Percentiles rank a stretch among this genome's conserved stretches.
These are phyloP conservation scores for Stenocarpella maydis DNA, from an alignment of 2,329 filamentous ascomycete genomes.

Conservation along the genomic window DNA sequence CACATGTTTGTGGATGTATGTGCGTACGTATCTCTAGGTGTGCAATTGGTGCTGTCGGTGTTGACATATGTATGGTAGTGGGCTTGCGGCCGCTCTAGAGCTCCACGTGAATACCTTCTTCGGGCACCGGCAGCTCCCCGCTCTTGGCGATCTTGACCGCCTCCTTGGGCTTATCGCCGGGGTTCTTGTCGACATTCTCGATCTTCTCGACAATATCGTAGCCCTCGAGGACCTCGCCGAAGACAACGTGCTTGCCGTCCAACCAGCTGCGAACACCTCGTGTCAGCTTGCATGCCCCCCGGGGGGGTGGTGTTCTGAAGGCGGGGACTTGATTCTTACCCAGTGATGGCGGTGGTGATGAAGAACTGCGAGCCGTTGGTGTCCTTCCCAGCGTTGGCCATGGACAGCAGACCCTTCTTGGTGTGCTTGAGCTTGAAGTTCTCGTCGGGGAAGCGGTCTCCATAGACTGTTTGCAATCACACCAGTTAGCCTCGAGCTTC, in stretches of 20 bases:
- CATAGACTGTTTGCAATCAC: slow-evolving; percentile 68
- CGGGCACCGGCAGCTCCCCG: slow-evolving; percentile 82
- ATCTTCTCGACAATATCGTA: slow-evolving; percentile 83
- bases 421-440: slow-evolving; percentile 96
- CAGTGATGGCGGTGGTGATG: slow-evolving; percentile 84
- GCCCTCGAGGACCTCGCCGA: slow-evolving; percentile 88
- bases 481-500: background rate
- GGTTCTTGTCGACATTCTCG: slow-evolving; percentile 72
- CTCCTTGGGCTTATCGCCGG: slow-evolving; percentile 73
- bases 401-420: slow-evolving; percentile 84
- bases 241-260: slow-evolving; percentile 85
- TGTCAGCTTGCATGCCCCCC: slow-evolving; percentile 26
- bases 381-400: slow-evolving; percentile 86
- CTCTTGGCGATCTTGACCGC: slow-evolving; percentile 82
- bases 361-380: slow-evolving; percentile 93
- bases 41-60: slow-evolving; percentile 8
- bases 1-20: slow-evolving; percentile 30
- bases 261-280: slow-evolving; percentile 67
- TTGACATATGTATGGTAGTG: slow-evolving; percentile 45
- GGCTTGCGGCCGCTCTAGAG: slow-evolving; percentile 65
- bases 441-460: slow-evolving; percentile 84
- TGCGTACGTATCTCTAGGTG: slow-evolving; percentile 27
- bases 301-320: too few species aligned
- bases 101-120: slow-evolving; percentile 93
- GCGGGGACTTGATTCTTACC: slow-evolving; percentile 55